Base-by-base conservation (phyloP, 805 yeast genomes). In the Saccharomycopsis schoenii region DNA sequence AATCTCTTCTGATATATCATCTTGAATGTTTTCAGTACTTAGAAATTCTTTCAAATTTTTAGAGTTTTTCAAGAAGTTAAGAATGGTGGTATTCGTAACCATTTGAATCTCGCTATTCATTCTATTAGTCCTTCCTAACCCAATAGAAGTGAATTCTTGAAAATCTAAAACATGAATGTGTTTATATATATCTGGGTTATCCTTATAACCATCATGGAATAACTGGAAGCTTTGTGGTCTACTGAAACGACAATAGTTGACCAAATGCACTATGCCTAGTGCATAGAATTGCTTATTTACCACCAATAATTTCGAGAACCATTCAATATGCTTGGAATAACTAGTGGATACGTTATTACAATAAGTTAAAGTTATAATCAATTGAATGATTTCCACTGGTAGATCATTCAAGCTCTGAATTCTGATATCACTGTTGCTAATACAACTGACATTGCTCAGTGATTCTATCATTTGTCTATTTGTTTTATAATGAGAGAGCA, bases 81-180 rank as follows among this genome's bases (percentile, higher is more conserved):
- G 71, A 25, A 91, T 83, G 1, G 97, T 91, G 34, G 76, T 74
- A 50, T 85, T 77, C 0, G 97, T 91, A 50, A 91, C 89, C 88
- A 89, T 88, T 72, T 91, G 96, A 67, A 91, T 91, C 72, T 88
- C 96, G 71, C 83, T 85, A 73, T 88, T 92, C 96, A 91, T 91
- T 66, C 86, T 80, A 11, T 88, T 89, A 0, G 97, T 88, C 65
- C 97, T 77, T 1, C 97, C 97, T 56, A 91, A 77, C 0, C 97
- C 97, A 57, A 92, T 84, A 0, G 93, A 85, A 1, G 97, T 90
- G 72, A 91, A 86, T 66, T 88, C 93, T 68, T 88, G 88, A 68
- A 91, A 92, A 74, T 91, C 97, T 67, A 92, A 80, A 58, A 85
- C 83, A 66, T 84, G 83, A 41, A 63, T 55, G 57, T 50, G 58